phyloP scores from a whole-genome alignment of 2,329 filamentous ascomycete species.

The Fusarium tuaranense region DNA sequence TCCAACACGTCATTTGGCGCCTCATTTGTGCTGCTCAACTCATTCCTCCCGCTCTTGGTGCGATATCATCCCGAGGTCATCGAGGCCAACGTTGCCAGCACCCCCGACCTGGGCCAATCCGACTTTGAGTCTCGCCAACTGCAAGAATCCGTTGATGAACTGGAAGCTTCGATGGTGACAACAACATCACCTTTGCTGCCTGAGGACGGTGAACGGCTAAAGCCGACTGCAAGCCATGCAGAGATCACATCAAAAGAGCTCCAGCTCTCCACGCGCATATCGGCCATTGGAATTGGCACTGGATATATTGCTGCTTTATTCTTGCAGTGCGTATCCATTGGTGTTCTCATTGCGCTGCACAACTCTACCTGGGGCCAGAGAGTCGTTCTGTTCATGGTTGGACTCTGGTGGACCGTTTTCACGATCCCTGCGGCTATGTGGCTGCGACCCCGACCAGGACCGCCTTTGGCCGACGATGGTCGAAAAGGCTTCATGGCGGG shows the following conservation, averaged over 20 bases:
- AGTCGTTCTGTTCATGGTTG: conserved; percentile 87
- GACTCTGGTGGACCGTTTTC: conserved; percentile 93
- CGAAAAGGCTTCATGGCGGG: conserved; percentile 58
- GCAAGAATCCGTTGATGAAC: conserved; percentile 49
- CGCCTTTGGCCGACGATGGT: conserved; percentile 71
- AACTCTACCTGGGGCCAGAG: conserved; percentile 89
- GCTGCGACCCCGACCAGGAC: conserved; percentile 89
- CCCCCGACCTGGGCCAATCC: conserved; percentile 48
- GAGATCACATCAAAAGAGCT: conserved; percentile 75
- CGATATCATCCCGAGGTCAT: conserved; percentile 77
- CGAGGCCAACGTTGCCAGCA: conserved; percentile 42
- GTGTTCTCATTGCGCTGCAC: conserved; percentile 77
- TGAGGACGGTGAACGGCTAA: conserved; percentile 49
- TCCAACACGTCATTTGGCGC: conserved; percentile 95
- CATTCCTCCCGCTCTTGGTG: conserved; percentile 91
- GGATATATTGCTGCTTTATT: conserved; percentile 90
- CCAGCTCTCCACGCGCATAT: conserved; percentile 88
- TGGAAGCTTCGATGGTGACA: conserved; percentile 49
- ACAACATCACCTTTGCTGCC: conserved; percentile 63
- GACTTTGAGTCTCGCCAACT: conserved; percentile 51
- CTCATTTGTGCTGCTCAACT: conserved; percentile 95
- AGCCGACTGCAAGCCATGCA: conserved; percentile 55
- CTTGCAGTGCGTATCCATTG: conserved; percentile 83
- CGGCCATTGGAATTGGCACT: conserved; percentile 91
- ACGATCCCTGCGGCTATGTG: conserved; percentile 89